phyloP scores from a whole-genome alignment of 2,329 filamentous ascomycete genomes.

The Hypoxylon sp. region DNA sequence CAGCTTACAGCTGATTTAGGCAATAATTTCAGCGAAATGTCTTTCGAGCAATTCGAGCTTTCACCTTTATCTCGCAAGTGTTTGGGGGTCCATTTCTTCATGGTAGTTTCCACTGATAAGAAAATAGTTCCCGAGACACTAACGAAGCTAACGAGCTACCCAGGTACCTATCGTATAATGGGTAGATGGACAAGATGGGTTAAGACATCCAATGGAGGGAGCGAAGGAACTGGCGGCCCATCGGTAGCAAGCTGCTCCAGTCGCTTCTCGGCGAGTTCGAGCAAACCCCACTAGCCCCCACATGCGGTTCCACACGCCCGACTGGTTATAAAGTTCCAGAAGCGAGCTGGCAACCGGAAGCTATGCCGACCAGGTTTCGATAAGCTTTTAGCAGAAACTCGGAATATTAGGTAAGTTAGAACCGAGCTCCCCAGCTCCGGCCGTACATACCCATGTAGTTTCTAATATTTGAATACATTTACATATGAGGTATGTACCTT shows the following conservation, averaged over 20 bases:
- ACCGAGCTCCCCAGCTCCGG: slow-evolving; percentile 16
- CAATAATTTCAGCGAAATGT: slow-evolving; percentile 34
- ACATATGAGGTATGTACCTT: no score
- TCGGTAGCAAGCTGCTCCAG: no score
- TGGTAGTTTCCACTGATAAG: slow-evolving; percentile 28
- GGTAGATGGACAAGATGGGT: no score
- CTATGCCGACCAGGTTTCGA: slow-evolving; percentile 19
- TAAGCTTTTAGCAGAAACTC: slow-evolving; percentile 11
- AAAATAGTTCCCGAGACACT: slow-evolving; percentile 12
- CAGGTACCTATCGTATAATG: not conserved
- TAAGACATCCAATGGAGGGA: no score
- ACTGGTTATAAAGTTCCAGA: slow-evolving; percentile 37
- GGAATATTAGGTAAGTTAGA: slow-evolving; percentile 11
- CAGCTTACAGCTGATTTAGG: slow-evolving; percentile 15
- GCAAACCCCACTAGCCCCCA: slow-evolving; percentile 22
- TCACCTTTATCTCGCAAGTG: slow-evolving; percentile 26
- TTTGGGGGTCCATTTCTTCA: slow-evolving; percentile 5
- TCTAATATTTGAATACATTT: no score
- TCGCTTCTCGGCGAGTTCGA: not conserved
- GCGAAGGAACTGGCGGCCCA: no score
- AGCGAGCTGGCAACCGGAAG: slow-evolving; percentile 41
- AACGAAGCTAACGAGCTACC: not conserved
- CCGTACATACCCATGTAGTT: slow-evolving; percentile 3
- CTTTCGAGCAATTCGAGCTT: slow-evolving; percentile 40
- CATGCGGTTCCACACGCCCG: slow-evolving; percentile 32